Percentiles rank a stretch among this genome's conserved stretches.
Conservation (phyloP, 1,139 yeast genomes). For the Lodderomyces jiufengensis region DNA sequence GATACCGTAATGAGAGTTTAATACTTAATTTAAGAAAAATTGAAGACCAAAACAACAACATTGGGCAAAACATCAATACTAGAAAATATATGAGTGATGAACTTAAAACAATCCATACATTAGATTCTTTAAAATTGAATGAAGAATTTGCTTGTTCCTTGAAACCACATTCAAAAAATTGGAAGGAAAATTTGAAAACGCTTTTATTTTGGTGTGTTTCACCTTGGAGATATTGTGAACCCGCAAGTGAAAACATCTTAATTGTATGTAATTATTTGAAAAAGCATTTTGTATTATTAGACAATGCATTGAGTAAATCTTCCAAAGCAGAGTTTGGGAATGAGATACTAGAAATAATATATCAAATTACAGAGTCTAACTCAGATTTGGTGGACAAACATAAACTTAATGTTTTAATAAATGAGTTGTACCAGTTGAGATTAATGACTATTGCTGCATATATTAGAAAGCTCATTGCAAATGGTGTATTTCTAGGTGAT, state of each 20-base stretch:
- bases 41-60: neutral
- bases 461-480: constrained; percentile 72
- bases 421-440: constrained; percentile 51
- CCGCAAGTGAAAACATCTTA: constrained; percentile 32
- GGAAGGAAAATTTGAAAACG: constrained; percentile 40
- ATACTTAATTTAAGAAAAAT: constrained; percentile 42
- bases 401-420: constrained; percentile 49
- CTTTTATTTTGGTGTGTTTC: constrained; percentile 51
- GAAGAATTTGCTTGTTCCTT: constrained; percentile 29
- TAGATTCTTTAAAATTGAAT: constrained; percentile 32
- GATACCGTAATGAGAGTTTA: constrained; percentile 69
- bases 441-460: constrained; percentile 64
- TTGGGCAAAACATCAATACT: constrained; percentile 10
- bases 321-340: constrained; percentile 45
- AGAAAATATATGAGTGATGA: constrained; percentile 31
- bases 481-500: constrained; percentile 67
- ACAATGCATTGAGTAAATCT: constrained; percentile 22
- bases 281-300: constrained; percentile 9
- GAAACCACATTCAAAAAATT: constrained; percentile 23
- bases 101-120: constrained; percentile 28
- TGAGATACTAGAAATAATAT: constrained; percentile 46
- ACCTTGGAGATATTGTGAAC: constrained; percentile 27
- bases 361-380: constrained; percentile 35
- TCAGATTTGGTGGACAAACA: constrained; percentile 17
- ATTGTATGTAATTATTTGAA: constrained; percentile 40